A percentile compares a stretch with the other conserved stretches of the same genome.
Evolutionary conservation across 352 stramenopile genomes (phyloP).

Genomic region (Lagenidium sp.): DNA sequence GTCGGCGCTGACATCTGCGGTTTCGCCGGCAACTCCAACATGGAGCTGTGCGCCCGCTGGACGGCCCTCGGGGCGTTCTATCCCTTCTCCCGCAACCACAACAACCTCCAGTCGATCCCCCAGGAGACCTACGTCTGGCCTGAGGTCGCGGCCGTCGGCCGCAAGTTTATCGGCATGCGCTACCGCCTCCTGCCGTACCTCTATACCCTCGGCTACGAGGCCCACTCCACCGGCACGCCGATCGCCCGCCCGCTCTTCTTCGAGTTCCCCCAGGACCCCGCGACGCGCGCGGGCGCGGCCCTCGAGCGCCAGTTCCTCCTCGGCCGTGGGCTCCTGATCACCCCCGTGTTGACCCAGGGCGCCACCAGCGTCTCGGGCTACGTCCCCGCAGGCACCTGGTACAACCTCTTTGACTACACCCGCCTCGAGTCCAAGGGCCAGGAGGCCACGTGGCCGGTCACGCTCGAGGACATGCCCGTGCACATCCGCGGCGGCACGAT

Average conservation of each 20-base stretch:
- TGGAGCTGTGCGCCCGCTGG: constrained; percentile 75
- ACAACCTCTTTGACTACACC: constrained; percentile 46
- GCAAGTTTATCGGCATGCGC: constrained; percentile 55
- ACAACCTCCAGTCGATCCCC: constrained; percentile 35
- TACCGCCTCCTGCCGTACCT: constrained; percentile 75
- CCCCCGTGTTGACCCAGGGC: constrained; percentile 40
- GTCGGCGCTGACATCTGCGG: constrained; percentile 74
- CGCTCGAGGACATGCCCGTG: constrained; percentile 50
- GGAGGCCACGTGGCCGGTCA: constrained; percentile 20
- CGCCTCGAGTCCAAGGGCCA: constrained; percentile 16
- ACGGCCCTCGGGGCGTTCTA: constrained; percentile 68
- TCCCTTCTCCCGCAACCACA: constrained; percentile 78
- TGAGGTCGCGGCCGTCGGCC: constrained; percentile 29
- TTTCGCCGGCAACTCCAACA: constrained; percentile 41
- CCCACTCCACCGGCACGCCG: constrained; percentile 24
- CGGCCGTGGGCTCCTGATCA: constrained; percentile 27
- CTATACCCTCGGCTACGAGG: constrained; percentile 68
- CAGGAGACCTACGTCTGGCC: constrained; percentile 68
- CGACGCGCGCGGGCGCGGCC: constrained; percentile 3
- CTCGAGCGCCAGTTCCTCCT: constrained; percentile 46
- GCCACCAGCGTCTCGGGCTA: constrained; percentile 36
- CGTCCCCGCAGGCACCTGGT: constrained; percentile 36
- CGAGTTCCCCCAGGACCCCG: constrained; percentile 46
- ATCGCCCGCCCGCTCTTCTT: constrained; percentile 52
- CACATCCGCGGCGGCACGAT: constrained; percentile 40